Evolutionary conservation across 2,329 filamentous ascomycete species (phyloP), one percentile per base, ranked within the genome.

Genomic region (Arthroderma uncinatum): DNA sequence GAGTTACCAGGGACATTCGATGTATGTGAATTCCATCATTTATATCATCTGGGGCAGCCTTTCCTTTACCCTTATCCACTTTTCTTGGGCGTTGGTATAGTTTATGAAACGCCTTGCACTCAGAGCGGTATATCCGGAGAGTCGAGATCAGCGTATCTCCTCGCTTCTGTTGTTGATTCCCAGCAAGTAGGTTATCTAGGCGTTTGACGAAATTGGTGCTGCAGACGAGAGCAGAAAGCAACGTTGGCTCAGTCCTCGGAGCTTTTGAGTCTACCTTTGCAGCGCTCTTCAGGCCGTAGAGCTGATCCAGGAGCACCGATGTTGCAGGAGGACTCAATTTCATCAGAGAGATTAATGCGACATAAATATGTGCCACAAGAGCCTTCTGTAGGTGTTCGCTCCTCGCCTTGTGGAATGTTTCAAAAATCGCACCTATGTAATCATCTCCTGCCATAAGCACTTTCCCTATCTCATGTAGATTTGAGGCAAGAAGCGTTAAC

Each of bases 391-490:
- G 78, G 16, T 67, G 62, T 21, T 80, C 79, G 57, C 84, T 81
- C 69, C 82, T 83, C 58, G 84, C 78, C 53, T 74, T 74, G 37
- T 82, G 76, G 59, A 75, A 76, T 30, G 67, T 66, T 59, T 76
- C 73, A 55, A 67, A 66, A 10, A 95, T 77, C 0, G 86, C 82
- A 68, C 96, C 92, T 19, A 95, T 71, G 64, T 93, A 92, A 71
- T 96, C 92, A 54, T 87, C 90, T 0, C 92, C 92, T 0, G 86
- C 86, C 63, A 95, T 80, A 64, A 95, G 84, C 63, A 87, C 76
- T 5, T 74, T 70, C 30, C 78, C 80, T 47, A 73, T 73, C 23
- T 77, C 65, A 21, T 73, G 70, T 57, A 74, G 66, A 25, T 66
- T 62, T 25, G 70, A 73, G 3, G 71, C 62, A 33, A 77, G 62